phyloP scores from a whole-genome alignment of 73 alveolate species.

The Paramecium sonneborni region DNA sequence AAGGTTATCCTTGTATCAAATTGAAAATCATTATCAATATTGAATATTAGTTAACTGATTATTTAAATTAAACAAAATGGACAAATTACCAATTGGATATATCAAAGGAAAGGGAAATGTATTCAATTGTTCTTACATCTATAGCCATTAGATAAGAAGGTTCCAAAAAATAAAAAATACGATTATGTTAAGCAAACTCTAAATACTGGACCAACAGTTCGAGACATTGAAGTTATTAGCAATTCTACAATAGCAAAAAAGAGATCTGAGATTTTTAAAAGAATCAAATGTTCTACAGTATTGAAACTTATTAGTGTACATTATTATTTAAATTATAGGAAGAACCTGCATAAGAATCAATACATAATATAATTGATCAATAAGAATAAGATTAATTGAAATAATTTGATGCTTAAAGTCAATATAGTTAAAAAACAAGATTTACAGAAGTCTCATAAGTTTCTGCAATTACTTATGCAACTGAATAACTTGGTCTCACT shows the following conservation, averaged over 20 bases:
- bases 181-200: slow-evolving; percentile 77
- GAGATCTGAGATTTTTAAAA: slow-evolving; percentile 80
- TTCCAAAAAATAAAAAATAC: slow-evolving; percentile 88
- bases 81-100: slow-evolving; percentile 60
- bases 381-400: background rate
- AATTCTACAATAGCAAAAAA: slow-evolving; percentile 80
- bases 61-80: background rate
- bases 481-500: slow-evolving; percentile 80
- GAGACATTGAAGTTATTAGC: slow-evolving; percentile 89
- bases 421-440: slow-evolving; percentile 43
- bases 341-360: slow-evolving; percentile 58
- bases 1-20: background rate
- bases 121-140: background rate
- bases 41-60: too few species aligned
- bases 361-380: slow-evolving; percentile 65
- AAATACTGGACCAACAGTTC: slow-evolving; percentile 93
- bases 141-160: slow-evolving; percentile 86
- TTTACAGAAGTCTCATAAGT: slow-evolving; percentile 66
- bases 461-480: slow-evolving; percentile 83
- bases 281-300: slow-evolving; percentile 85
- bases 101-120: slow-evolving; percentile 62
- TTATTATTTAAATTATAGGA: slow-evolving; percentile 46
- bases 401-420: slow-evolving; percentile 17
- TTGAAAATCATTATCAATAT: background rate
- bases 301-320: slow-evolving; percentile 71